Conservation (phyloP, 768 basidiomycete species). For the Xerocomellus dryophilus region DNA sequence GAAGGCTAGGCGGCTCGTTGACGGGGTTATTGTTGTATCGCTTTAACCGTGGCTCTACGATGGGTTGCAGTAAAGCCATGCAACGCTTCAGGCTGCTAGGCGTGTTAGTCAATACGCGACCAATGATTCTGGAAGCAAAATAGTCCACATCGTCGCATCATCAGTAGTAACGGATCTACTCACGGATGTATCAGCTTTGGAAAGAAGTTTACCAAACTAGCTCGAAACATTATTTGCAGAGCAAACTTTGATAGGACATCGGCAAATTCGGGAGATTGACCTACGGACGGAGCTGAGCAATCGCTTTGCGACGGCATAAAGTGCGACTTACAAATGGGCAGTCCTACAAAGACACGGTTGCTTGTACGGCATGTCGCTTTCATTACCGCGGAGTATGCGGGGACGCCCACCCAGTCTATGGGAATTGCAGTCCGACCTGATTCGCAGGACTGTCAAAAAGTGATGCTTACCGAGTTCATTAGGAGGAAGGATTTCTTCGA, state of each 20-base stretch:
- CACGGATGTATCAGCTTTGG: slow-evolving; percentile 36
- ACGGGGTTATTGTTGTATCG: slow-evolving; percentile 25
- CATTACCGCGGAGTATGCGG: slow-evolving; percentile 28
- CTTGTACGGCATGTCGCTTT: slow-evolving; percentile 36
- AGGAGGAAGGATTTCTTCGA: slow-evolving; percentile 28
- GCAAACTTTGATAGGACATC: slow-evolving; percentile 35
- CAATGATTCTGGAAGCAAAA: slow-evolving; percentile 27
- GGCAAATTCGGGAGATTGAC: slow-evolving; percentile 37
- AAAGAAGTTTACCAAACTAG: slow-evolving; percentile 33
- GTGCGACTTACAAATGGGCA: slow-evolving; percentile 34
- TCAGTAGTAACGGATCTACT: slow-evolving; percentile 9
- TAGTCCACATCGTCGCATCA: slow-evolving; percentile 14
- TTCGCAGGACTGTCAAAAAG: slow-evolving; percentile 6
- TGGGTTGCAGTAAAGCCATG: slow-evolving; percentile 29
- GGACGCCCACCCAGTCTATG: slow-evolving; percentile 32
- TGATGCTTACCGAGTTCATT: slow-evolving; percentile 18
- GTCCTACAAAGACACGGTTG: slow-evolving; percentile 42
- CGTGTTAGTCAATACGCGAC: slow-evolving; percentile 33
- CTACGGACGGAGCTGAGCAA: slow-evolving; percentile 23
- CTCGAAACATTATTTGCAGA: slow-evolving; percentile 31
- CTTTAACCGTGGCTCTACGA: slow-evolving; percentile 34
- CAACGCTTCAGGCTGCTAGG: slow-evolving; percentile 30
- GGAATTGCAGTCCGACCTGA: slow-evolving; percentile 2
- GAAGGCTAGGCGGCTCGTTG: slow-evolving; percentile 27
- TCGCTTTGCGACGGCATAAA: neutral